Evolutionary conservation across 2,329 filamentous ascomycete genomes (phyloP).

Genomic region (Fusarium longipes): DNA sequence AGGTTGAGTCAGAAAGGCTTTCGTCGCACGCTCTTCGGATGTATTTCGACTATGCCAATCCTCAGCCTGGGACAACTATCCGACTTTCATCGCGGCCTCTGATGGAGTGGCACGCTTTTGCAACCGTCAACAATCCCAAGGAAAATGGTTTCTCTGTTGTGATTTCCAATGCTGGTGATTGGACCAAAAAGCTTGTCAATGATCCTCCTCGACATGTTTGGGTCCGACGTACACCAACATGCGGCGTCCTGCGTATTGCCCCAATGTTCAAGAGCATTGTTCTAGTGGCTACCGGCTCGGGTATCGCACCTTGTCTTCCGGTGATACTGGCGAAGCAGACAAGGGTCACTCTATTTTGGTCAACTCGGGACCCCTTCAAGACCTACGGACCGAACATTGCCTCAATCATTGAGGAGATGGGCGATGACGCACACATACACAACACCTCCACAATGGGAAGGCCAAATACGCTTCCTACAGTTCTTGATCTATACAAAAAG

Average conservation of each 20-base stretch:
- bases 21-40: constrained; percentile 76
- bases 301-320: constrained; percentile 69
- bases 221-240: constrained; percentile 71
- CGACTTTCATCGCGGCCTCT: constrained; percentile 70
- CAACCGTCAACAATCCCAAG: constrained; percentile 69
- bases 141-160: constrained; percentile 68
- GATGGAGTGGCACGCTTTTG: constrained; percentile 77
- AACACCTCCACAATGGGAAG: constrained; percentile 68
- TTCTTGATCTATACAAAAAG: constrained; percentile 62
- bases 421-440: constrained; percentile 70
- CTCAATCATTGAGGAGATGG: constrained; percentile 62
- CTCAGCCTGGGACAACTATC: constrained; percentile 56
- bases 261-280: constrained; percentile 71
- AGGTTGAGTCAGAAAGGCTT: constrained; percentile 70
- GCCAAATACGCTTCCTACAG: constrained; percentile 58
- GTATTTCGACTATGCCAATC: constrained; percentile 70
- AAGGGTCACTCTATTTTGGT: constrained; percentile 71
- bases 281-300: constrained; percentile 75
- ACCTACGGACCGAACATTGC: constrained; percentile 69
- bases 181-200: constrained; percentile 67
- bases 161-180: constrained; percentile 76
- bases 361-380: constrained; percentile 63
- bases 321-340: constrained; percentile 60
- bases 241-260: constrained; percentile 72
- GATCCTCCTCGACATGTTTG: constrained; percentile 69